Percentiles rank a stretch among this genome's conserved stretches.
phyloP scores from a whole-genome alignment of 768 basidiomycete genomes.

The Tricholoma terreum region DNA sequence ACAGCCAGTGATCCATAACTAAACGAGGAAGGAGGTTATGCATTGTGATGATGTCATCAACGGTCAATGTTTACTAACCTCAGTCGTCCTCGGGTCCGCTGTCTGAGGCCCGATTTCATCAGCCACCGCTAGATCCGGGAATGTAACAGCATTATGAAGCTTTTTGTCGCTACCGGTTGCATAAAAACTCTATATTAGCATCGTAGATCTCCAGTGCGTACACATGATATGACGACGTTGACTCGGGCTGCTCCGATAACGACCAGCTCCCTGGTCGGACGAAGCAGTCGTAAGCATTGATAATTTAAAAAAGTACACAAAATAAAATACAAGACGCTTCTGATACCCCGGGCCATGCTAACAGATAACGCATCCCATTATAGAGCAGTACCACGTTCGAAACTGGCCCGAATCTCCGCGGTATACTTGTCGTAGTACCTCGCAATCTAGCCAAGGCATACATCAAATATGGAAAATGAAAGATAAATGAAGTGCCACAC shows the following conservation, averaged over 20 bases:
- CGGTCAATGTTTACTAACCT: not conserved
- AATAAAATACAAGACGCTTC: slow-evolving; percentile 4
- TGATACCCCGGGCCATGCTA: not conserved
- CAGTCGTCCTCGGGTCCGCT: not conserved
- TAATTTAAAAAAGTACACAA: not conserved
- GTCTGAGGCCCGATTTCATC: no score
- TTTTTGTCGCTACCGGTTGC: no score
- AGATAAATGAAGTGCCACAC: slow-evolving; percentile 30
- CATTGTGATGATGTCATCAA: not conserved
- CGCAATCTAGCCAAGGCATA: slow-evolving; percentile 57
- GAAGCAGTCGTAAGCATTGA: not conserved
- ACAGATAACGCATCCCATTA: slow-evolving; percentile 26
- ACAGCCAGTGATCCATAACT: no score
- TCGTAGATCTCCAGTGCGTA: no score
- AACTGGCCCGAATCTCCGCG: slow-evolving; percentile 92
- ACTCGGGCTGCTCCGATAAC: no score
- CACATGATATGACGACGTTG: no score
- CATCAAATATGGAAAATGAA: not conserved
- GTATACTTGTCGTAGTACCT: slow-evolving; percentile 98
- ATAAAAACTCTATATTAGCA: no score
- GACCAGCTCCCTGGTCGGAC: not conserved
- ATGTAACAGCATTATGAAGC: no score
- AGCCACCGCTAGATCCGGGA: no score
- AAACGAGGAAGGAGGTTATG: no score
- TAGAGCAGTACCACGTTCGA: slow-evolving; percentile 94